Evolutionary conservation across 768 basidiomycete species (phyloP), one percentile per base, ranked within the genome.

Genomic region (Tremella yokohamensis): DNA sequence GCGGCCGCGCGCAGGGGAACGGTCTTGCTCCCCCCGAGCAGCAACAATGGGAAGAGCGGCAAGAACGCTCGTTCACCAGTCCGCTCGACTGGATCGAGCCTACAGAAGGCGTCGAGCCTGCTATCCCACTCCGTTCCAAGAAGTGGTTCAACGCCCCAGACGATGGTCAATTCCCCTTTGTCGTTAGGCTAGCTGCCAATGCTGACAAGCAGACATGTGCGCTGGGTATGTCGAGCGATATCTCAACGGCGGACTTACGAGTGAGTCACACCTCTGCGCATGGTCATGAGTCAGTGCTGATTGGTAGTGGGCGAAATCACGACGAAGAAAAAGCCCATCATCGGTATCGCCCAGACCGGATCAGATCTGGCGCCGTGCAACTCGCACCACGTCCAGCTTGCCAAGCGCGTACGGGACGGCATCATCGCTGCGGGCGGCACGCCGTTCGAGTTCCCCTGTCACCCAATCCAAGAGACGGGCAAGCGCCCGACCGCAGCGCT

Each of bases 361-460:
- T 73, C 72, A 8, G 74, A 76, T 56, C 61, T 76, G 15, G 62
- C 74, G 13, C 74, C 73, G 9, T 76, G 74, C 58, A 76, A 76
- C 56, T 54, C 58, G 8, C 69, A 74, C 51, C 74, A 76, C 44
- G 56, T 74, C 52, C 57, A 66, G 19, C 71, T 76, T 0, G 74
- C 71, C 49, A 76, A 76, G 57, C 55, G 74, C 16, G 74, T 76
- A 1, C 52, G 74, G 20, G 74, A 74, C 24, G 74, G 74, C 18
- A 76, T 76, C 58, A 61, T 74, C 38, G 71, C 74, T 16, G 69
- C 68, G 3, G 74, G 74, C n/a, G 74, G 73, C 11, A 76, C 74
- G 22, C 74, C 74, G 0, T 61, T 76, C 37, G 74, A 76, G 49
- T 76, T 76, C 65, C 74, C 74, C 18, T 74, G 73, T 66, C 74